Percentiles rank a stretch among this genome's conserved stretches.
Conservation (phyloP, 805 yeast genomes). For the Candida ponderosae region DNA sequence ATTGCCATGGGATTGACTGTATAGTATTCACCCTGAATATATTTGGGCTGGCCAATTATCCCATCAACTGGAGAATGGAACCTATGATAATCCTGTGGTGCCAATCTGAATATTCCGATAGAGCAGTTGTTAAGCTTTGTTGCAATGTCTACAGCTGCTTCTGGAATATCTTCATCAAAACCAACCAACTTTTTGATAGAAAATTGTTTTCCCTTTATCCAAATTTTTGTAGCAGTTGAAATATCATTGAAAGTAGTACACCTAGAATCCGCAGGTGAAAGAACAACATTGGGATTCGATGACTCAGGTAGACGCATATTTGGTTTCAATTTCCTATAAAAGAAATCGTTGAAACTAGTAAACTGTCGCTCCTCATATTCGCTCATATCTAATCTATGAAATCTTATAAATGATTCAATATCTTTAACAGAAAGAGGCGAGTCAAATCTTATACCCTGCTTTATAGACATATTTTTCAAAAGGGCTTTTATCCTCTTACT, state of each 20-base stretch:
- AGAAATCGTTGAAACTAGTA: conserved; percentile 80
- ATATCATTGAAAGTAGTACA: conserved; percentile 61
- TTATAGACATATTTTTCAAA: conserved; percentile 57
- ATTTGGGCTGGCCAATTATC: conserved; percentile 50
- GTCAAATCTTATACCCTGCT: conserved; percentile 84
- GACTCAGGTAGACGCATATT: conserved; percentile 68
- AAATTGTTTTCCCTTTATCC: conserved; percentile 87
- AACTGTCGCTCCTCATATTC: conserved; percentile 58
- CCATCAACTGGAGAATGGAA: conserved; percentile 89
- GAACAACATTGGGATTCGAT: conserved; percentile 37
- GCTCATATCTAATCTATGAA: conserved; percentile 69
- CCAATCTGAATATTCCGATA: conserved; percentile 75
- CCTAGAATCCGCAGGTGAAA: conserved; percentile 86
- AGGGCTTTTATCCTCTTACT: conserved; percentile 51
- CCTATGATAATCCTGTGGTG: conserved; percentile 96
- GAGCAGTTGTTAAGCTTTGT: conserved; percentile 40
- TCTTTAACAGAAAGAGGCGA: conserved; percentile 53
- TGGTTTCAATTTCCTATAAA: conserved; percentile 68
- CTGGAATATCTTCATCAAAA: conserved; percentile 28
- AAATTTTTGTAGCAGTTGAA: conserved; percentile 55
- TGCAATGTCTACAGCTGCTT: too few relatives aligned
- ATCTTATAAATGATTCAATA: conserved; percentile 71
- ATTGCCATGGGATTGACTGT: conserved; percentile 98
- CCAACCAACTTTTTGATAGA: conserved; percentile 55
- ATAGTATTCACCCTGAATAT: conserved; percentile 84